Conservation (phyloP, 441 rosid genomes). For the Corymbia calophylla region DNA sequence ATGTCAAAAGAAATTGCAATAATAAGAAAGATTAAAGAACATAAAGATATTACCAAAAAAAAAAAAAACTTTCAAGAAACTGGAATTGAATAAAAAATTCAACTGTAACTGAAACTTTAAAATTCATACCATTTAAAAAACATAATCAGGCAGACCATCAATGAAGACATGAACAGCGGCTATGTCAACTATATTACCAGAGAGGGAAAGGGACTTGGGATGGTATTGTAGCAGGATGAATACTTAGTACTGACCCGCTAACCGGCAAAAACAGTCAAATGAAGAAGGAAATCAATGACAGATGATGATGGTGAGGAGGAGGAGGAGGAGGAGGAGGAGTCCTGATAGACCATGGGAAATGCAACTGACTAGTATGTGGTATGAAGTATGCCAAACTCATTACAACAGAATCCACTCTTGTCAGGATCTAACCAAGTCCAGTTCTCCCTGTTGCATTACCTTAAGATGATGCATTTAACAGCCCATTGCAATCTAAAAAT, state of each 20-base stretch:
- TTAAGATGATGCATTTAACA: neutral
- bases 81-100: neutral
- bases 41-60: neutral
- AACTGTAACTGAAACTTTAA: neutral
- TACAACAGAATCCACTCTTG: neutral
- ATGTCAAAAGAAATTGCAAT: neutral
- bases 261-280: neutral
- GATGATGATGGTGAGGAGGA: neutral
- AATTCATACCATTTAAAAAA: neutral
- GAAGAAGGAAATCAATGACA: neutral
- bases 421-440: neutral
- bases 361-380: neutral
- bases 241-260: neutral
- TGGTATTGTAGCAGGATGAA: neutral
- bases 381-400: neutral
- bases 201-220: neutral
- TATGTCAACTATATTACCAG: neutral
- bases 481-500: neutral
- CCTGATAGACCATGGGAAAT: neutral
- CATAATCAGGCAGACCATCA: neutral
- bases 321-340: neutral
- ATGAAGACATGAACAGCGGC: neutral
- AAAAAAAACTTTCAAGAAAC: neutral
- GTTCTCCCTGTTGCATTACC: neutral
- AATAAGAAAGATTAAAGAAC: neutral